A percentile compares a stretch with the other conserved stretches of the same genome.
Evolutionary conservation across 1,284 basidiomycete species (phyloP).

Genomic region (Takashimella tepidaria): DNA sequence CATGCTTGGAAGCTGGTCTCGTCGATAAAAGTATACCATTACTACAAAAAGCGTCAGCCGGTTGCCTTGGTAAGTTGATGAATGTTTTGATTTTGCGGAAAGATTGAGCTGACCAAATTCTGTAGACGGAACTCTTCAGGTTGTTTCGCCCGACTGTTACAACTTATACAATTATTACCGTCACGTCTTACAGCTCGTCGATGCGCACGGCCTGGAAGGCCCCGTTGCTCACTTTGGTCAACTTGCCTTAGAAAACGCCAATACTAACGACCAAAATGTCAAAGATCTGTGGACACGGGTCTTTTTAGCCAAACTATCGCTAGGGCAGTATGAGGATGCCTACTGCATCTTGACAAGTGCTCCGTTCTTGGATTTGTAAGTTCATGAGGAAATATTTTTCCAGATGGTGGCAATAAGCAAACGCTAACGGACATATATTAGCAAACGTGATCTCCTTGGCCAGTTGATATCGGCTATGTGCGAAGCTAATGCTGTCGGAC

Average conservation of each 20-base stretch:
- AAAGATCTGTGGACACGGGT: constrained; percentile 68
- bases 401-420: too few relatives aligned
- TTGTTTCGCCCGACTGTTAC: constrained; percentile 59
- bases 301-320: constrained; percentile 68
- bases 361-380: constrained; percentile 72
- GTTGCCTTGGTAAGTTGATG: constrained; percentile 67
- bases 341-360: constrained; percentile 69
- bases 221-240: constrained; percentile 70
- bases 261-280: constrained; percentile 51
- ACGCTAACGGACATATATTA: constrained; percentile 43
- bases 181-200: constrained; percentile 69
- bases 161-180: constrained; percentile 69
- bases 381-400: constrained; percentile 18
- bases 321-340: constrained; percentile 75
- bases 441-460: constrained; percentile 71
- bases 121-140: constrained; percentile 51
- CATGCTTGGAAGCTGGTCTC: constrained; percentile 64
- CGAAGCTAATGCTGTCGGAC: constrained; percentile 74
- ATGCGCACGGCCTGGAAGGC: constrained; percentile 54
- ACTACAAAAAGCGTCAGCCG: constrained; percentile 70
- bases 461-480: constrained; percentile 88
- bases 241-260: constrained; percentile 58
- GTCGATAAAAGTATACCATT: constrained; percentile 66
- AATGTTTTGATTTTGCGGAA: constrained; percentile 8
- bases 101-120: not conserved